phyloP scores from a whole-genome alignment of 768 basidiomycete genomes.

The Coprinopsis sp. region DNA sequence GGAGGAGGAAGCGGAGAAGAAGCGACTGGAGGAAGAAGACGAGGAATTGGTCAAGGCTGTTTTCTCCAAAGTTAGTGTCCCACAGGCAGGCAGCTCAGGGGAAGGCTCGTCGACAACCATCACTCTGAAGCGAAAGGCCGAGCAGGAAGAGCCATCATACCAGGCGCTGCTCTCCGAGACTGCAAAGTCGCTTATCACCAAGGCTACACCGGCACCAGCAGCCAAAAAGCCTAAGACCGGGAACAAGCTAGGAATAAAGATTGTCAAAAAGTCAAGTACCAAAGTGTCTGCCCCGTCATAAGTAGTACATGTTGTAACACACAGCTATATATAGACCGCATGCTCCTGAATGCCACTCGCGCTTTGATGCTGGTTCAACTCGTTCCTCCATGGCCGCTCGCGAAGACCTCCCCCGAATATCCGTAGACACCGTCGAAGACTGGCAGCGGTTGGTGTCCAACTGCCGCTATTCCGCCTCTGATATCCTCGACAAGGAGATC shows the following conservation, averaged over 20 bases:
- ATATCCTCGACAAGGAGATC: conserved; percentile 44
- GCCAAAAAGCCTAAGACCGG: conserved; percentile 57
- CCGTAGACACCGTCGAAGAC: conserved; percentile 60
- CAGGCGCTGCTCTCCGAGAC: too few species aligned
- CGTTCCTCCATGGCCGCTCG: conserved; percentile 21
- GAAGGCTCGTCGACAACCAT: conserved; percentile 28
- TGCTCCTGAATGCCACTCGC: background rate
- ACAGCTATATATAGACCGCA: too few species aligned
- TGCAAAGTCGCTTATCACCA: conserved; percentile 63
- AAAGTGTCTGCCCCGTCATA: too few species aligned
- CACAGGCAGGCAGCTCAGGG: conserved; percentile 21
- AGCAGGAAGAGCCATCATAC: conserved; percentile 79
- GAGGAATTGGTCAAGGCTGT: conserved; percentile 84
- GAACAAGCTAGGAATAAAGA: conserved; percentile 68
- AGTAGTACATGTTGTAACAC: too few species aligned
- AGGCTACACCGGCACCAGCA: conserved; percentile 34
- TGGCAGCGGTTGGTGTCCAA: conserved; percentile 60
- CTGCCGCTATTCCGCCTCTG: conserved; percentile 42
- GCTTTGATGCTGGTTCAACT: background rate
- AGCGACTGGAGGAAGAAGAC: conserved; percentile 82
- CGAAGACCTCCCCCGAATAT: conserved; percentile 47
- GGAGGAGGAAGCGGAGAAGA: conserved; percentile 68
- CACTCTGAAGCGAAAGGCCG: conserved; percentile 87
- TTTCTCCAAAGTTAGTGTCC: conserved; percentile 68
- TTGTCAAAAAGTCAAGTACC: conserved; percentile 48